Evolutionary conservation across 345 rosid species (phyloP).

Genomic region (rapeseed (Brassica napus)): Da-Ae NC_063452.1:5389001-5389500

Average conservation of each 20-base stretch:
- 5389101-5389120: not conserved
- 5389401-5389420: constrained; percentile 22
- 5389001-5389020: constrained; percentile 36
- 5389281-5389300: not conserved
- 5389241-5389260: not conserved
- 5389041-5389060: constrained; percentile 38
- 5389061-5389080: constrained; percentile 35
- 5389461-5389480: constrained; percentile 31
- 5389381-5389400: not conserved
- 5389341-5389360: not conserved
- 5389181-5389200: not conserved
- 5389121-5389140: not conserved
- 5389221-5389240: not conserved
- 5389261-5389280: not conserved
- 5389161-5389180: not conserved
- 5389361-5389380: not conserved
- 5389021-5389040: constrained; percentile 19
- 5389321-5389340: not conserved
- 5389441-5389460: constrained; percentile 28
- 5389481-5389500: constrained; percentile 7
- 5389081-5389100: constrained; percentile 2
- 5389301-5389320: not conserved
- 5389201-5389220: not conserved
- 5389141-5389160: constrained; percentile 7
- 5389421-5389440: not conserved